phyloP scores from a whole-genome alignment of 148 eudicot species.

The Rhododendron ferrugineum region DNA sequence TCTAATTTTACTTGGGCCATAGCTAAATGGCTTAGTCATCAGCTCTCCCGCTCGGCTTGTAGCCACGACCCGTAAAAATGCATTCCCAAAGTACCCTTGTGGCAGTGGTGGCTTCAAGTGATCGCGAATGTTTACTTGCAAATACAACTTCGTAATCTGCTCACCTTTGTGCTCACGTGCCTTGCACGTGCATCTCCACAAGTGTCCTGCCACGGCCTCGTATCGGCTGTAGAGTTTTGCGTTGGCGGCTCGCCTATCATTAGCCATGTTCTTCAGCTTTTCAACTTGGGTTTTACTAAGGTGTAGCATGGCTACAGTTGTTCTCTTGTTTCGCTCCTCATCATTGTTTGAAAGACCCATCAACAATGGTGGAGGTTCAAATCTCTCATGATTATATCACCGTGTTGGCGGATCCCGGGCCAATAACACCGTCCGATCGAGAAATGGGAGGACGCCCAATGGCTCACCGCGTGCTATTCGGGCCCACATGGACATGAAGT shows the following conservation, averaged over 20 bases:
- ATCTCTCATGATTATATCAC: neutral
- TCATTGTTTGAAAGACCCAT: slow-evolving; percentile 10
- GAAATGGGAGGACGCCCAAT: neutral
- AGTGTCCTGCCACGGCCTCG: neutral
- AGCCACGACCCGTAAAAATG: neutral
- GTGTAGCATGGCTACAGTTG: slow-evolving; percentile 19
- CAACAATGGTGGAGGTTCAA: slow-evolving; percentile 19
- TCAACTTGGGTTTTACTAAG: slow-evolving; percentile 25
- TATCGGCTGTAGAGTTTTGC: neutral
- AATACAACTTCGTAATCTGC: neutral
- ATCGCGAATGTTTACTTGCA: neutral
- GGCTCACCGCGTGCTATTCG: neutral
- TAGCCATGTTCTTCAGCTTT: slow-evolving; percentile 25
- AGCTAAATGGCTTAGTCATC: neutral
- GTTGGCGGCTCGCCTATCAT: neutral
- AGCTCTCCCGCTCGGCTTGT: neutral
- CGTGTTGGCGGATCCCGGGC: neutral
- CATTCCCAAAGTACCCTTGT: neutral
- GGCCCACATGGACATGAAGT: neutral
- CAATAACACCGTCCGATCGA: neutral
- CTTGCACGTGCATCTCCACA: neutral
- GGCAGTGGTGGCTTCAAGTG: neutral
- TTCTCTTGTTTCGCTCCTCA: slow-evolving; percentile 22
- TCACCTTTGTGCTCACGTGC: neutral
- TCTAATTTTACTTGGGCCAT: neutral